Percentiles rank a stretch among this genome's conserved stretches.
Evolutionary conservation across 345 rosid species (phyloP).

Genomic region (Draba incana): DNA sequence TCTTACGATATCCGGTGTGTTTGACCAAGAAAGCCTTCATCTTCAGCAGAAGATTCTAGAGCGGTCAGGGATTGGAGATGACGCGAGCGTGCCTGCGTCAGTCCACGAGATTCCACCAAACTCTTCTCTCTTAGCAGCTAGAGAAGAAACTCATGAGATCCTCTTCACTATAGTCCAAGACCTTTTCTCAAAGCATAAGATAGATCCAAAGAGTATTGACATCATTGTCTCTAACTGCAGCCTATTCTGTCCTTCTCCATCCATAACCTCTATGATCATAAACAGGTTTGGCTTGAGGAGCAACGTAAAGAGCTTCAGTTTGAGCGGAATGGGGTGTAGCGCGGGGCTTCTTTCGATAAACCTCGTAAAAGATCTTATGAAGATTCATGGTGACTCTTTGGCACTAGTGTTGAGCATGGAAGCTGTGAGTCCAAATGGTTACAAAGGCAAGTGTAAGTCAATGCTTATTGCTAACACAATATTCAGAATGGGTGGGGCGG

Average conservation of each 20-base stretch:
- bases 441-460: slow-evolving; percentile 49
- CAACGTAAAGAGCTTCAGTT: slow-evolving; percentile 56
- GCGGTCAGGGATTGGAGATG: slow-evolving; percentile 64
- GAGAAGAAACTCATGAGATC: slow-evolving; percentile 52
- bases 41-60: slow-evolving; percentile 54
- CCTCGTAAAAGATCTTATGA: slow-evolving; percentile 57
- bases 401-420: slow-evolving; percentile 63
- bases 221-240: slow-evolving; percentile 73
- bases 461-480: slow-evolving; percentile 61
- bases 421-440: slow-evolving; percentile 55
- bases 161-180: slow-evolving; percentile 52
- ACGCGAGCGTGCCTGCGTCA: slow-evolving; percentile 49
- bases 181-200: slow-evolving; percentile 53
- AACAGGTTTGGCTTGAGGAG: slow-evolving; percentile 57
- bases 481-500: slow-evolving; percentile 69
- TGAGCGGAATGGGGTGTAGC: slow-evolving; percentile 71
- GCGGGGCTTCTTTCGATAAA: slow-evolving; percentile 60
- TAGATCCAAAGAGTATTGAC: slow-evolving; percentile 59
- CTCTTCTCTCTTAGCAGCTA: slow-evolving; percentile 35
- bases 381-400: slow-evolving; percentile 52
- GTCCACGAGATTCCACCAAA: slow-evolving; percentile 52
- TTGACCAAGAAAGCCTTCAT: slow-evolving; percentile 44
- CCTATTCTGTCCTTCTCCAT: slow-evolving; percentile 71
- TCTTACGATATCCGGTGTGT: slow-evolving; percentile 20
- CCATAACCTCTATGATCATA: slow-evolving; percentile 55